Evolutionary conservation across 805 yeast genomes (phyloP).

Genomic region (Torulaspora maleeae): DNA sequence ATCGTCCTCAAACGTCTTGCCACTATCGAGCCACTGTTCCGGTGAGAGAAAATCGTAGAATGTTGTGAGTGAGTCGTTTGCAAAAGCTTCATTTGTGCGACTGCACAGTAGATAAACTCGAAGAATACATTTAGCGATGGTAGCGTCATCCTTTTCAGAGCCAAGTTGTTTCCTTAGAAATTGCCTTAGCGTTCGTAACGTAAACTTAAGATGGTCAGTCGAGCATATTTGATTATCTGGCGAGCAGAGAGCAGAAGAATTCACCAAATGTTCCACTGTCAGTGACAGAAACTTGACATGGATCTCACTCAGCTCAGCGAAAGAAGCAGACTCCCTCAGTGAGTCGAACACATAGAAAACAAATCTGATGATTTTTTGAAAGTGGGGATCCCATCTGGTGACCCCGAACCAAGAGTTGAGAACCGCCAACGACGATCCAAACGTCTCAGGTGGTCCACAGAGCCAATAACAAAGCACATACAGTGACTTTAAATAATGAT

Average conservation of each 20-base stretch:
- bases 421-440: constrained; percentile 14
- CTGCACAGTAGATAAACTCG: constrained; percentile 22
- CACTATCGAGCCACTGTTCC: constrained; percentile 17
- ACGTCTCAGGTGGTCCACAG: constrained; percentile 12
- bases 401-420: constrained; percentile 19
- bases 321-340: not conserved
- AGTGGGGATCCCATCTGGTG: constrained; percentile 24
- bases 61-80: constrained; percentile 5
- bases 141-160: constrained; percentile 3
- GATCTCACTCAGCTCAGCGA: constrained; percentile 9
- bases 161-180: constrained; percentile 15
- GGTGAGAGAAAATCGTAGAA: constrained; percentile 22
- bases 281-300: constrained; percentile 19
- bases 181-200: constrained; percentile 13
- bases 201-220: constrained; percentile 19
- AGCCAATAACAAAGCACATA: constrained; percentile 27
- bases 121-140: constrained; percentile 22
- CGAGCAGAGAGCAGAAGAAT: constrained; percentile 3
- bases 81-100: not conserved
- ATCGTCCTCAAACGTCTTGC: not conserved
- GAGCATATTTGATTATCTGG: constrained; percentile 8
- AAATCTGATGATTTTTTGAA: constrained; percentile 28
- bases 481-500: constrained; percentile 12
- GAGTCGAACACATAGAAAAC: constrained; percentile 26
- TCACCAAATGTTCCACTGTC: constrained; percentile 15